Base-by-base conservation (phyloP, 2,329 filamentous ascomycete species). In the Ceratocystis ficicola region DNA sequence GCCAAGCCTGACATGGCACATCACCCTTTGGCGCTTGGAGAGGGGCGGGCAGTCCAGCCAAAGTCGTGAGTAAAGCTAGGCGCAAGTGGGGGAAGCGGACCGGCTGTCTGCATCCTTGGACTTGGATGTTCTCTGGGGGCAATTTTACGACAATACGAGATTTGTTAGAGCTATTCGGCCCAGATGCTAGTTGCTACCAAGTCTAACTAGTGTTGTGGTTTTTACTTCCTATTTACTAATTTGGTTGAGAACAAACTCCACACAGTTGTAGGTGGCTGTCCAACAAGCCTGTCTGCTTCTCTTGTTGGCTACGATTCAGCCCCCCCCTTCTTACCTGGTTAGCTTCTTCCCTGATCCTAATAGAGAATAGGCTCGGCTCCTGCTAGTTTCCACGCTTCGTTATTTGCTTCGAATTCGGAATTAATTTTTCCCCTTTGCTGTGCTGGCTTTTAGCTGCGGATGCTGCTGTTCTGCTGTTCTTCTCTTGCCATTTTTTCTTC, bases 391-490 rank as follows among this genome's bases (percentile, higher is more conserved):
- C 15, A 36, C 3, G 22, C 28, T 25, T 59, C 28, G 17, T 20
- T 25, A 52, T 20, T 20, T 22, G 12, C 36, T 25, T 52, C 1
- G 0, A 25, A 25, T n/a, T n/a, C 48, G n/a, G n/a, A n/a, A 3
- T 50, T 50, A n/a, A n/a, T n/a, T 20, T 52, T 3, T 52, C n/a
- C 22, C 6, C n/a, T 52, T 52, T 50, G 17, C 22, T 52, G n/a
- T 52, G 48, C n/a, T n/a, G 48, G 5, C 22, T 52, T 62, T 62
- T 22, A 30, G 22, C n/a, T 62, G 60, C 32, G 36, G 60, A 10
- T 62, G n/a, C 20, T 44, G 60, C 15, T n/a, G 61, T 17, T 25
- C 7, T 63, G 25, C 10, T 32, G 15, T 44, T 28, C 32, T 44
- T 5, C 30, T 62, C 12, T 25, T 44, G 22, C 22, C 20, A 3